Conservation (phyloP, 2,329 filamentous ascomycete species). For the Herpotrichia juniperi region DNA sequence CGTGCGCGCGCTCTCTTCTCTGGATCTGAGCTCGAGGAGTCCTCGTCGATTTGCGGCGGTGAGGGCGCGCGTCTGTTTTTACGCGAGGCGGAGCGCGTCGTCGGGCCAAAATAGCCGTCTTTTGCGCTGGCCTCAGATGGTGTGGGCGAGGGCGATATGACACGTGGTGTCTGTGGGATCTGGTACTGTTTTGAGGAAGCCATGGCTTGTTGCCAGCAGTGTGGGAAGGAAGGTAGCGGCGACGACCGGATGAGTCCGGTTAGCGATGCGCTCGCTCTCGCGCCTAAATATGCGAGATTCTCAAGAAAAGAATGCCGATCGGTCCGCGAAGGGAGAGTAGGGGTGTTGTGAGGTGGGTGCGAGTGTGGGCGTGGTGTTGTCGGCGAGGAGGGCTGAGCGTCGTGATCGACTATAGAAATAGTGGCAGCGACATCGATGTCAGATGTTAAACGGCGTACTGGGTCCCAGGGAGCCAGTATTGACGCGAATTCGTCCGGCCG, state of each 20-base stretch:
- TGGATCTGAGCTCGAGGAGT: slow-evolving; percentile 60
- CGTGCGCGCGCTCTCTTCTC: slow-evolving; percentile 69
- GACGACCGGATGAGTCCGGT: slow-evolving; percentile 63
- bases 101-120: slow-evolving; percentile 72
- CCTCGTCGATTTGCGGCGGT: slow-evolving; percentile 67
- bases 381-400: slow-evolving; percentile 17
- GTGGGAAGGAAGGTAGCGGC: slow-evolving; percentile 64
- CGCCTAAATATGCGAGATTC: slow-evolving; percentile 32
- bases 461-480: slow-evolving; percentile 16
- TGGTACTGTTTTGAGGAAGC: slow-evolving; percentile 58
- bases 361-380: background rate
- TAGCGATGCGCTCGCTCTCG: slow-evolving; percentile 47
- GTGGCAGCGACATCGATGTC: slow-evolving; percentile 32
- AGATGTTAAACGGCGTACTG: slow-evolving; percentile 20
- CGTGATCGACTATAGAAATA: slow-evolving; percentile 18
- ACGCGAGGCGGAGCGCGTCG: slow-evolving; percentile 76
- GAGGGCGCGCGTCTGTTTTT: slow-evolving; percentile 64
- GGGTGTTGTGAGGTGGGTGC: slow-evolving; percentile 4
- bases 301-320: slow-evolving; percentile 25
- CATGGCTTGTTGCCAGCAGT: slow-evolving; percentile 47
- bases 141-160: slow-evolving; percentile 84
- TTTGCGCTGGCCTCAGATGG: slow-evolving; percentile 54
- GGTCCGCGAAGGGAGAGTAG: slow-evolving; percentile 10
- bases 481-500: slow-evolving; percentile 42
- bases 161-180: slow-evolving; percentile 79